Conservation (phyloP, 768 basidiomycete species). For the Xerocomellus dryophilus region DNA sequence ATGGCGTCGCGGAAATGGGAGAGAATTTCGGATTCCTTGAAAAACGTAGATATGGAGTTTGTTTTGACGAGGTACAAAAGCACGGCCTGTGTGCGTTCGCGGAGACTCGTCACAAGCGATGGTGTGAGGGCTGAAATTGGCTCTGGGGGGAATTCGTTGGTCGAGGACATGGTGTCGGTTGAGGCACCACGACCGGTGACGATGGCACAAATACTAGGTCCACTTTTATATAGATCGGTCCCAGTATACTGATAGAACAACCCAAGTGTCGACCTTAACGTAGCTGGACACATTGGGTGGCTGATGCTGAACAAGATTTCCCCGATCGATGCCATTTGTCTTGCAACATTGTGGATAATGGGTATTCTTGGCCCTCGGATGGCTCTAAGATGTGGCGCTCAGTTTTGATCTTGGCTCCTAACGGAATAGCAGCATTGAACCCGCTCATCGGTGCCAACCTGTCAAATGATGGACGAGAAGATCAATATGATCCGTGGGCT, state of each 20-base stretch:
- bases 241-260: not conserved
- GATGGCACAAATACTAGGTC: not conserved
- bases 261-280: too few species aligned
- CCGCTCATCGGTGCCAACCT: too few species aligned
- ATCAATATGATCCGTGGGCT: too few species aligned
- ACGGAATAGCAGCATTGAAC: too few species aligned
- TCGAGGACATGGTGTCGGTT: slow-evolving; percentile 7
- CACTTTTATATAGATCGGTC: not conserved
- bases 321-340: too few species aligned
- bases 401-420: too few species aligned
- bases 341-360: too few species aligned
- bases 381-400: too few species aligned
- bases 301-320: too few species aligned
- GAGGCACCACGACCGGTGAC: not conserved
- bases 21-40: slow-evolving; percentile 14
- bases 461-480: too few species aligned
- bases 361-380: too few species aligned
- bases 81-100: slow-evolving; percentile 19
- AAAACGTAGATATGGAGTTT: slow-evolving; percentile 19
- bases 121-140: slow-evolving; percentile 14
- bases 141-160: slow-evolving; percentile 12
- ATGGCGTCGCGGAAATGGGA: slow-evolving; percentile 12
- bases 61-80: slow-evolving; percentile 23
- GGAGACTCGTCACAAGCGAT: slow-evolving; percentile 14
- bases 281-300: too few species aligned